Percentiles rank a stretch among this genome's conserved stretches.
These are phyloP conservation scores for Solanum ossicruentum DNA, from an alignment of 257 asterid genomes.

Conservation along the genomic window DNA sequence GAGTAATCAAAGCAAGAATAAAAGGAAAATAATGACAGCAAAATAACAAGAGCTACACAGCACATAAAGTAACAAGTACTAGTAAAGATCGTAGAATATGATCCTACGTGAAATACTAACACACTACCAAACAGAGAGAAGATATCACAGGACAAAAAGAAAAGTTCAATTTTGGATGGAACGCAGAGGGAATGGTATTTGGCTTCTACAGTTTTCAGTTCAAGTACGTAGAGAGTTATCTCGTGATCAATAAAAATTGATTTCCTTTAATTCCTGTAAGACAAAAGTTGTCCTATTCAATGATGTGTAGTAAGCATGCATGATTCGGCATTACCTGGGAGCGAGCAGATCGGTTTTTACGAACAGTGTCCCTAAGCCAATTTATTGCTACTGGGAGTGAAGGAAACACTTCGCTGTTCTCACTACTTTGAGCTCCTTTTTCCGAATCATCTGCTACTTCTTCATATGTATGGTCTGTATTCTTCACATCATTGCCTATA, in stretches of 20 bases:
- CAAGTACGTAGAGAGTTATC: background rate
- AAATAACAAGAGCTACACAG: background rate
- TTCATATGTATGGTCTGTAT: slow-evolving; percentile 30
- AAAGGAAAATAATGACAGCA: background rate
- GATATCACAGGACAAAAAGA: background rate
- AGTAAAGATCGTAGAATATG: background rate
- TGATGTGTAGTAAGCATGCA: background rate
- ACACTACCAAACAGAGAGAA: background rate
- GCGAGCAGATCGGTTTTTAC: slow-evolving; percentile 51
- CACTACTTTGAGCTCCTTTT: slow-evolving; percentile 33
- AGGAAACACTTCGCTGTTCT: slow-evolving; percentile 63
- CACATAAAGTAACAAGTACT: background rate
- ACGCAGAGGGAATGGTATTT: background rate
- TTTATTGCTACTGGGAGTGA: slow-evolving; percentile 80
- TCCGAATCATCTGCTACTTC: slow-evolving; percentile 26
- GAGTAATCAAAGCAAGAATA: background rate
- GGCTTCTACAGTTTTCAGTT: background rate
- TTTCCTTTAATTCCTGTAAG: background rate
- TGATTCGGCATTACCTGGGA: slow-evolving; percentile 50
- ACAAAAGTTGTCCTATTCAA: background rate
- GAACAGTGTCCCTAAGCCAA: slow-evolving; percentile 69
- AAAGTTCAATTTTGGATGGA: background rate
- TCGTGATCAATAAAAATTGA: background rate
- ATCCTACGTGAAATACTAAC: background rate
- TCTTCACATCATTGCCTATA: slow-evolving; percentile 54